These are phyloP conservation scores for Aspergillus floridensis DNA, from an alignment of 2,329 filamentous ascomycete genomes.

Conservation along the genomic window DNA sequence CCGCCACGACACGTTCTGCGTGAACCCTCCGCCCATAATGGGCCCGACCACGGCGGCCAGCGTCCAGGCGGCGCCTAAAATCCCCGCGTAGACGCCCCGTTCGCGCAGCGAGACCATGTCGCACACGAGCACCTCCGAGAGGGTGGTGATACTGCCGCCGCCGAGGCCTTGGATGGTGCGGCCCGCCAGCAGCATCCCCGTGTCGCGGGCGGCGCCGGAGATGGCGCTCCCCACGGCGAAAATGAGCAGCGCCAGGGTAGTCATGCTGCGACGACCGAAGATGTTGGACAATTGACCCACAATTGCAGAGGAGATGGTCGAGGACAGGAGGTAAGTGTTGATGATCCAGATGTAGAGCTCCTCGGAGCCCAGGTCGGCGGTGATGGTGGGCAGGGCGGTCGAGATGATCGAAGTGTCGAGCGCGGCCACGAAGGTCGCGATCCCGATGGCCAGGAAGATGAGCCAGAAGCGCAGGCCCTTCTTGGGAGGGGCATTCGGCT, in stretches of 20 bases:
- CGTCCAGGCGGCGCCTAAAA: slow-evolving; percentile 17
- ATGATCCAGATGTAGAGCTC: slow-evolving; percentile 37
- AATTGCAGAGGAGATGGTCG: slow-evolving; percentile 36
- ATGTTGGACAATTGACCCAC: no score
- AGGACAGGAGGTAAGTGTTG: slow-evolving; percentile 33
- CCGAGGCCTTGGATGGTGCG: slow-evolving; percentile 52
- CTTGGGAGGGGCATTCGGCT: no score
- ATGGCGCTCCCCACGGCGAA: no score
- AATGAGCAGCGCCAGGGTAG: no score
- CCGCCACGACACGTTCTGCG: slow-evolving; percentile 22
- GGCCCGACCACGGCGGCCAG: slow-evolving; percentile 50
- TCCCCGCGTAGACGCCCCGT: slow-evolving; percentile 25
- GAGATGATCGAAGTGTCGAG: slow-evolving; percentile 33
- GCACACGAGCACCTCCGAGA: slow-evolving; percentile 47
- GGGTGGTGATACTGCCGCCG: slow-evolving; percentile 42
- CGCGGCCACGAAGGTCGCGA: no score
- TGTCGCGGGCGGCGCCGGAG: no score
- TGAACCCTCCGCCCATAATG: slow-evolving; percentile 32
- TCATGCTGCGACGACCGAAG: no score
- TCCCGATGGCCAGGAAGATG: no score
- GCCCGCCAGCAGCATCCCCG: no score
- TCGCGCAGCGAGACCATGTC: slow-evolving; percentile 46
- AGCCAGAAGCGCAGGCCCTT: no score
- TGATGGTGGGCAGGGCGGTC: slow-evolving; percentile 44
- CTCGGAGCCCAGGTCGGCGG: slow-evolving; percentile 28